Evolutionary conservation across 1,139 yeast species (phyloP), one percentile per base, ranked within the genome.

Genomic region (Zygoascus sp.): DNA sequence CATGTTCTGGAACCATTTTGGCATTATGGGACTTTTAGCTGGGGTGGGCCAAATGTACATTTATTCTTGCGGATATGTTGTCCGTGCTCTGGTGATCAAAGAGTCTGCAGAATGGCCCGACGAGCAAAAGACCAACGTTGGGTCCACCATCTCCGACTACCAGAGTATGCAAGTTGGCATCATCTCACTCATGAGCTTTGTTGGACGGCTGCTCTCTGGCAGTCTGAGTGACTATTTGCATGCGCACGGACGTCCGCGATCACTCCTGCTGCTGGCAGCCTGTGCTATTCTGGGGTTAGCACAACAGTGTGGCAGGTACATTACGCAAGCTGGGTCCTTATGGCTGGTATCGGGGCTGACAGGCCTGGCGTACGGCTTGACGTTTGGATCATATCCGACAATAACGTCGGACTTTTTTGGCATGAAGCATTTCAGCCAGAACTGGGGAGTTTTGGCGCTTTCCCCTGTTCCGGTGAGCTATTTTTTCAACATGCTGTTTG

Each of bases 361-460:
- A 46, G 96, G 96, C 0, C 69, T 75, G 41, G 81, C 88, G n/a
- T 88, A 86, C 65, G 96, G 96, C 0, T 74, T 83, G 44, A 72
- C 83, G 45, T 87, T 83, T 63, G 92, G 96, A 0, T 75, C 88
- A 5, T 84, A 80, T 62, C 96, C 96, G 0, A 83, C 92, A 1
- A 78, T 86, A 20, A 72, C 85, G 23, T 81, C 92, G 1, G 96
- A 88, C 56, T 69, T 79, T 11, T 87, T 86, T 67, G 90, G 90
- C 21, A 76, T 87, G 59, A 72, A 70, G 15, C 75, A 80, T 34
- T 86, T 85, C 62, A 81, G 89, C 46, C 83, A 88, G 35, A 76
- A 86, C 36, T 88, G 96, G 95, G 94, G 95, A 0, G 60, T 81
- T 23, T 68, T 82, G 13, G 68, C 73, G 2, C 53, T 67, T 17